phyloP scores from a whole-genome alignment of 192 early-diverging fungal genomes.

The Podila clonocystis region DNA sequence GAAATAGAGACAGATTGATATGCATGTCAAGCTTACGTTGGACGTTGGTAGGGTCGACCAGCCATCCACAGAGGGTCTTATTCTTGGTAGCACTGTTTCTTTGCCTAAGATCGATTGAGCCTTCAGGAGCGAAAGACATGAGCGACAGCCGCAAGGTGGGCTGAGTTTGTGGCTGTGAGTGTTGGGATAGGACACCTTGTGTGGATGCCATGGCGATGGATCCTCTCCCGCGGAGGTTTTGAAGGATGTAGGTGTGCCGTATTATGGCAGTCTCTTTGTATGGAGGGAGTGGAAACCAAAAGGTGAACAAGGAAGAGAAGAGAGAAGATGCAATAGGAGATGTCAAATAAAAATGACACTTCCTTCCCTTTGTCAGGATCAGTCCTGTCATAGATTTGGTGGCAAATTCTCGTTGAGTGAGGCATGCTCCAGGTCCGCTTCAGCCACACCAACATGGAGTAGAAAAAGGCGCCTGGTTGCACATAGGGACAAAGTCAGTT shows the following conservation, averaged over 20 bases:
- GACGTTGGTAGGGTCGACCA: slow-evolving; percentile 12
- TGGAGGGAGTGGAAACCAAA: background rate
- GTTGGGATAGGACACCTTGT: background rate
- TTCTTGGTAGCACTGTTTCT: background rate
- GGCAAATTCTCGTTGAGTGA: too few relatives aligned
- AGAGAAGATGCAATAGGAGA: background rate
- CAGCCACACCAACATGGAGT: too few relatives aligned
- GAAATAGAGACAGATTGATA: background rate
- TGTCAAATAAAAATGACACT: background rate
- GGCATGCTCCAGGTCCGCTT: too few relatives aligned
- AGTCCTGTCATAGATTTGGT: too few relatives aligned
- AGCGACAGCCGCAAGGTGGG: background rate
- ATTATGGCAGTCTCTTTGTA: background rate
- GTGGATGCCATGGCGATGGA: slow-evolving; percentile 4
- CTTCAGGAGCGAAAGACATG: background rate
- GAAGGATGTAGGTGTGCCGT: background rate
- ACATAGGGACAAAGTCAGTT: too few relatives aligned
- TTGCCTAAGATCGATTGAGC: background rate
- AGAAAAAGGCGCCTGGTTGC: too few relatives aligned
- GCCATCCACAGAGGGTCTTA: slow-evolving; percentile 23
- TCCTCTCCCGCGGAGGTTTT: too few relatives aligned
- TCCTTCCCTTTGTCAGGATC: too few relatives aligned
- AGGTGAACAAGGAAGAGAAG: background rate
- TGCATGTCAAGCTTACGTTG: slow-evolving; percentile 3
- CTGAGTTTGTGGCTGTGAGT: slow-evolving; percentile 18